phyloP scores from a whole-genome alignment of 768 basidiomycete species.

The Lactarius indigo region DNA sequence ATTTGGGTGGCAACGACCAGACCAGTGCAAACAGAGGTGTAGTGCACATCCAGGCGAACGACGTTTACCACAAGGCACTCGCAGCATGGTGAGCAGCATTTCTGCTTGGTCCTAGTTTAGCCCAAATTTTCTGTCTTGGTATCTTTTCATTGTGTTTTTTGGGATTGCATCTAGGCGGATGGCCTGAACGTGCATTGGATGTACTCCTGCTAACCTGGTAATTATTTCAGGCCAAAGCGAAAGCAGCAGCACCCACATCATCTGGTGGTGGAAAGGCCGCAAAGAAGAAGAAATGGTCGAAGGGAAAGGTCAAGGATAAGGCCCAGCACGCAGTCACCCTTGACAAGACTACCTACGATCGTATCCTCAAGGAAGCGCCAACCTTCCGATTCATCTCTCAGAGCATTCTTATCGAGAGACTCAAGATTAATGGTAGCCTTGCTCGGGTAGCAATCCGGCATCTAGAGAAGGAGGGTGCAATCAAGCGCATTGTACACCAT shows the following conservation, averaged over 20 bases:
- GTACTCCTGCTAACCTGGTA: slow-evolving; percentile 20
- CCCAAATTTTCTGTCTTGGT: background rate
- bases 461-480: slow-evolving; percentile 89
- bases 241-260: slow-evolving; percentile 66
- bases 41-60: background rate
- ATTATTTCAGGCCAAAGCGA: slow-evolving; percentile 48
- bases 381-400: slow-evolving; percentile 99
- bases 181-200: slow-evolving; percentile 27
- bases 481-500: slow-evolving; percentile 97
- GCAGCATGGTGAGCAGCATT: slow-evolving; percentile 33
- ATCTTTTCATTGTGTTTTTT: slow-evolving; percentile 6
- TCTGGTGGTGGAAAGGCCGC: slow-evolving; percentile 80
- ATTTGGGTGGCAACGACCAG: background rate
- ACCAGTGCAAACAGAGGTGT: background rate
- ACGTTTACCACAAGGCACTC: slow-evolving; percentile 31
- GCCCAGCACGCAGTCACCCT: slow-evolving; percentile 93
- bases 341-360: slow-evolving; percentile 90
- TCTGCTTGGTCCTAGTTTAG: slow-evolving; percentile 4
- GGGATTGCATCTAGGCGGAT: slow-evolving; percentile 29
- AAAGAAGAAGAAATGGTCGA: slow-evolving; percentile 99
- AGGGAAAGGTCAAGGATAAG: slow-evolving; percentile 99
- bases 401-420: slow-evolving; percentile 96
- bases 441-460: slow-evolving; percentile 89
- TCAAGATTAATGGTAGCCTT: slow-evolving; percentile 94
- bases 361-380: slow-evolving; percentile 96